These are phyloP conservation scores for Xylariaceae sp. DNA, from an alignment of 2,329 filamentous ascomycete genomes.

Conservation along the genomic window DNA sequence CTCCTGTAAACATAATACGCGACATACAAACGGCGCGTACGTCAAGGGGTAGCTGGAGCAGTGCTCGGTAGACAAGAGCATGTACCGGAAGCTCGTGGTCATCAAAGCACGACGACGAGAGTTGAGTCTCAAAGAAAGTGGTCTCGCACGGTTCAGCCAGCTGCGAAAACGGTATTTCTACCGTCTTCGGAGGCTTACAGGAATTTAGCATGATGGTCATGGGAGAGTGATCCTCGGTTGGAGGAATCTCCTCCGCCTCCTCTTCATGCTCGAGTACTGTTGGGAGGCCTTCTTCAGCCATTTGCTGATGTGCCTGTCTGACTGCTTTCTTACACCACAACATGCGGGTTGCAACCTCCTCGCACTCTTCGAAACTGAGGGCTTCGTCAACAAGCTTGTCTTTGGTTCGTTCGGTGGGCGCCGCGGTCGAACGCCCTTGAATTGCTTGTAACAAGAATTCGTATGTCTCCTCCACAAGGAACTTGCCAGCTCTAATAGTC, in stretches of 20 bases:
- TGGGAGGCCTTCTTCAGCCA: slow-evolving; percentile 37
- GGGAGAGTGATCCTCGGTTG: slow-evolving; percentile 35
- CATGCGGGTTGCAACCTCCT: slow-evolving; percentile 71
- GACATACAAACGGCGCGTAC: slow-evolving; percentile 82
- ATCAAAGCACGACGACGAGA: slow-evolving; percentile 60
- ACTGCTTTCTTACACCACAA: slow-evolving; percentile 65
- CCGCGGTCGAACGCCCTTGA: slow-evolving; percentile 22
- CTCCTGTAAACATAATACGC: slow-evolving; percentile 81
- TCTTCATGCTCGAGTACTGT: slow-evolving; percentile 56
- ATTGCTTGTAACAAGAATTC: slow-evolving; percentile 52
- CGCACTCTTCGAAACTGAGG: slow-evolving; percentile 71
- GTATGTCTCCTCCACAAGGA: slow-evolving; percentile 66
- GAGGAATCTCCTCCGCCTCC: slow-evolving; percentile 39
- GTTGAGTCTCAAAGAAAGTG: slow-evolving; percentile 62
- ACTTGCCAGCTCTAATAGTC: slow-evolving; percentile 69
- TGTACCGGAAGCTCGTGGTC: slow-evolving; percentile 82
- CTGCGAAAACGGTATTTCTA: slow-evolving; percentile 64
- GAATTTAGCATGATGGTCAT: slow-evolving; percentile 46
- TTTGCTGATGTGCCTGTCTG: slow-evolving; percentile 27
- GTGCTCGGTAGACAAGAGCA: slow-evolving; percentile 67
- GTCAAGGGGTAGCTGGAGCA: slow-evolving; percentile 75
- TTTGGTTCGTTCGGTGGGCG: slow-evolving; percentile 28
- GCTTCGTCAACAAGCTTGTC: slow-evolving; percentile 34
- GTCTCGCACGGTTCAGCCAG: slow-evolving; percentile 72
- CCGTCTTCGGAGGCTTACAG: slow-evolving; percentile 46